These are phyloP conservation scores for Ceratocystis cacaofunesta DNA, from an alignment of 2,329 filamentous ascomycete species.

Conservation along the genomic window DNA sequence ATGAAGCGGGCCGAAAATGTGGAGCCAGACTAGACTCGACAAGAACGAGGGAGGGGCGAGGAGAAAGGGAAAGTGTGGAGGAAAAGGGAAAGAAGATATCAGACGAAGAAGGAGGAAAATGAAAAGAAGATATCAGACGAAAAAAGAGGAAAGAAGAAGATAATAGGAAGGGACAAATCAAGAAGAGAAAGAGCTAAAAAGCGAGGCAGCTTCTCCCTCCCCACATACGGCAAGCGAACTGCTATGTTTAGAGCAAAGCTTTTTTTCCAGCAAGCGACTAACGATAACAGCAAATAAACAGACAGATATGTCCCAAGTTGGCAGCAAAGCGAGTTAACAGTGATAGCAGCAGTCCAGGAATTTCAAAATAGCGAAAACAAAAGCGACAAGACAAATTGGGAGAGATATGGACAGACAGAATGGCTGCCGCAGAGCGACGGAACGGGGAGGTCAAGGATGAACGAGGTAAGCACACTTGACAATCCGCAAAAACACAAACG, in stretches of 20 bases:
- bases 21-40: neutral
- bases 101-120: neutral
- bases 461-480: neutral
- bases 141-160: neutral
- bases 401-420: neutral
- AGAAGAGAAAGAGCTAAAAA: neutral
- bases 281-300: neutral
- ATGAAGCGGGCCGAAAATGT: neutral
- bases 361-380: neutral
- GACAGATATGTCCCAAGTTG: neutral
- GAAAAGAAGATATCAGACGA: neutral
- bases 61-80: neutral
- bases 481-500: neutral
- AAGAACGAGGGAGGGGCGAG: neutral
- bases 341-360: no score
- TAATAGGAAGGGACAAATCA: neutral
- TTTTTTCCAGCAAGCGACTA: neutral
- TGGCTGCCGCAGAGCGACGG: neutral
- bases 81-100: neutral
- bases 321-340: neutral
- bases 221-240: neutral
- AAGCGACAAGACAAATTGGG: neutral
- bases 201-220: neutral
- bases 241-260: neutral
- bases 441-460: neutral